phyloP scores from a whole-genome alignment of 176 grass and related monocot genomes.

The Melocanna baccifera region DNA sequence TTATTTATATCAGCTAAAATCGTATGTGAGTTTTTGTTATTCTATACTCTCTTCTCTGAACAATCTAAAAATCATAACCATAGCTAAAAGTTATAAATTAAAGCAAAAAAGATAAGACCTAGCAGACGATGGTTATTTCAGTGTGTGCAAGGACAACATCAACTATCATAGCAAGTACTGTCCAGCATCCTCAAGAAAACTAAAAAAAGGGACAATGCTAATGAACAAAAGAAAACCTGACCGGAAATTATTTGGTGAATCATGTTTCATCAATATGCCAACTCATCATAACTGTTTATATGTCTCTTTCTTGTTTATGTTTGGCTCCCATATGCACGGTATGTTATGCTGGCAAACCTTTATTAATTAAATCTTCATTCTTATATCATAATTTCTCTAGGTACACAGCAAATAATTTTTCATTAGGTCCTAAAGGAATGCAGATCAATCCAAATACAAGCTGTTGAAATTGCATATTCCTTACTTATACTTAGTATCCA shows the following conservation, averaged over 20 bases:
- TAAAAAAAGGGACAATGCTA: background rate
- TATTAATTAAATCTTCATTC: background rate
- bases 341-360: conserved; percentile 27
- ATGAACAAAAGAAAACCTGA: background rate
- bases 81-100: too few relatives aligned
- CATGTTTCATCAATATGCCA: conserved; percentile 32
- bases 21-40: too few relatives aligned
- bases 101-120: too few relatives aligned
- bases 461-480: background rate
- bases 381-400: background rate
- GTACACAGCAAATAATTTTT: background rate
- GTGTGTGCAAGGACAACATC: background rate
- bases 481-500: background rate
- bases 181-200: too few relatives aligned
- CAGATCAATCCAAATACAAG: background rate
- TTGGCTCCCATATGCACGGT: conserved; percentile 1
- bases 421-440: background rate
- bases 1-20: too few relatives aligned
- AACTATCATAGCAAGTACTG: background rate
- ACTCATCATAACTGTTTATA: conserved; percentile 33
- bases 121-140: background rate
- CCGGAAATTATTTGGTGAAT: conserved; percentile 33
- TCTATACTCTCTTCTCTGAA: too few relatives aligned
- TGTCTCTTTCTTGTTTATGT: conserved; percentile 22
- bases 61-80: too few relatives aligned